Percentiles rank a stretch among this genome's conserved stretches.
These are phyloP conservation scores for Ophiostoma ips DNA, from an alignment of 2,329 filamentous ascomycete genomes.

Conservation along the genomic window DNA sequence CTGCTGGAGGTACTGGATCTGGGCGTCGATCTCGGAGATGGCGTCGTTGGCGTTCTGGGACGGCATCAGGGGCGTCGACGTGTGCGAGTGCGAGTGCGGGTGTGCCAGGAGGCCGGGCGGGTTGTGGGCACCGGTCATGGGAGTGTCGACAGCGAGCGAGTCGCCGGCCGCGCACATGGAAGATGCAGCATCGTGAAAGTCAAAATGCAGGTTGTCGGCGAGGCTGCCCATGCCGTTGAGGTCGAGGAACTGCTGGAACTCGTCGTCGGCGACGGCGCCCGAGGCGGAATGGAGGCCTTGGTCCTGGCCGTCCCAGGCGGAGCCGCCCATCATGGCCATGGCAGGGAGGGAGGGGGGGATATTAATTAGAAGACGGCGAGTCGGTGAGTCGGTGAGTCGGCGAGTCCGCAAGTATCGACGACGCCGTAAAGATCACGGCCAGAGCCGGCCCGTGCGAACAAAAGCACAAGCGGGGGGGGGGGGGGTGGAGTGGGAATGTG, in stretches of 20 bases:
- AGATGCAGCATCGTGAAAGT: conserved; percentile 39
- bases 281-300: conserved; percentile 35
- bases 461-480: too few relatives aligned
- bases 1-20: conserved; percentile 52
- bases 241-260: conserved; percentile 51
- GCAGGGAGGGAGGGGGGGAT: neutral
- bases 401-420: too few relatives aligned
- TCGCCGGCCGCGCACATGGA: conserved; percentile 20
- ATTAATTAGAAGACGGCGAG: too few relatives aligned
- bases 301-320: conserved; percentile 42
- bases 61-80: conserved; percentile 27
- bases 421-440: too few relatives aligned
- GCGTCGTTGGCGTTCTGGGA: conserved; percentile 29
- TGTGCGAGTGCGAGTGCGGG: neutral
- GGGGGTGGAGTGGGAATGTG: neutral
- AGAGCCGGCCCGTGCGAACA: neutral
- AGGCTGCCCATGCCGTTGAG: conserved; percentile 42
- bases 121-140: conserved; percentile 32
- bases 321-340: conserved; percentile 37
- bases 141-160: conserved; percentile 34
- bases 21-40: conserved; percentile 47
- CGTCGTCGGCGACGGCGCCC: conserved; percentile 33
- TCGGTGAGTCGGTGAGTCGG: too few relatives aligned
- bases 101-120: conserved; percentile 23
- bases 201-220: conserved; percentile 41